phyloP scores from a whole-genome alignment of 108 stramenopile genomes.

The Stephanodiscus minutulus region DNA sequence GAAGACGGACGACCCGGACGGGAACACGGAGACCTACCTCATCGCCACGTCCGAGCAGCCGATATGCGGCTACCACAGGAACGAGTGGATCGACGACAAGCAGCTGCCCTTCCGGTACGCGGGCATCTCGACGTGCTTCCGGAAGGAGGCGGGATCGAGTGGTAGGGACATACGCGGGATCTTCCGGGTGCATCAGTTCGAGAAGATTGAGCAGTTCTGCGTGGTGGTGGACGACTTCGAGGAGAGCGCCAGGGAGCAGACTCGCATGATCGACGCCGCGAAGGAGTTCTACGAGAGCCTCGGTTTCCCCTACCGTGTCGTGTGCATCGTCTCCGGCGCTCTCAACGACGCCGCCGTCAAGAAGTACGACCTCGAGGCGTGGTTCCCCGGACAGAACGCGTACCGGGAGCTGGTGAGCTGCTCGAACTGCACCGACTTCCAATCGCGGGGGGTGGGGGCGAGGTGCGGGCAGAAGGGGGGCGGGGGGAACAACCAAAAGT shows the following conservation, averaged over 20 bases:
- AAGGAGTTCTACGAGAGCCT: slow-evolving; percentile 97
- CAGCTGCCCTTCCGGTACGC: slow-evolving; percentile 89
- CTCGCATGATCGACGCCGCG: slow-evolving; percentile 85
- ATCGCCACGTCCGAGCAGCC: slow-evolving; percentile 99
- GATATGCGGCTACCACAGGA: slow-evolving; percentile 97
- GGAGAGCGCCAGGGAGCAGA: slow-evolving; percentile 88
- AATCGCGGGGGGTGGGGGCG: slow-evolving; percentile 94
- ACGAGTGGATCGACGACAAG: slow-evolving; percentile 92
- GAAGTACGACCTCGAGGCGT: slow-evolving; percentile 99
- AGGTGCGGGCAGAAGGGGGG: slow-evolving; percentile 90
- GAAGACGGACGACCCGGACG: slow-evolving; percentile 91
- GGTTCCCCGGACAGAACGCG: slow-evolving; percentile 98
- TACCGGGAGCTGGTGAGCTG: slow-evolving; percentile 98
- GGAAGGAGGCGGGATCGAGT: slow-evolving; percentile 98
- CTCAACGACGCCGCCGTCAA: slow-evolving; percentile 99
- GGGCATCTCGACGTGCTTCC: slow-evolving; percentile 98
- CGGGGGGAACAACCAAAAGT: slow-evolving; percentile 62
- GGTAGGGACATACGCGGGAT: slow-evolving; percentile 99
- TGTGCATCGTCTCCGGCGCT: slow-evolving; percentile 96
- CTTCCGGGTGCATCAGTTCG: slow-evolving; percentile 99
- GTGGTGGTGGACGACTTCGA: slow-evolving; percentile 94
- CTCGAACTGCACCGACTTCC: slow-evolving; percentile 99
- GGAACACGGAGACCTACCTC: slow-evolving; percentile 93
- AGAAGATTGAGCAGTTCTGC: slow-evolving; percentile 99
- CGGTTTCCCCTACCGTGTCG: slow-evolving; percentile 95